Conservation (phyloP, 106 monocot species). For the Platanthera guangdongensis region DNA sequence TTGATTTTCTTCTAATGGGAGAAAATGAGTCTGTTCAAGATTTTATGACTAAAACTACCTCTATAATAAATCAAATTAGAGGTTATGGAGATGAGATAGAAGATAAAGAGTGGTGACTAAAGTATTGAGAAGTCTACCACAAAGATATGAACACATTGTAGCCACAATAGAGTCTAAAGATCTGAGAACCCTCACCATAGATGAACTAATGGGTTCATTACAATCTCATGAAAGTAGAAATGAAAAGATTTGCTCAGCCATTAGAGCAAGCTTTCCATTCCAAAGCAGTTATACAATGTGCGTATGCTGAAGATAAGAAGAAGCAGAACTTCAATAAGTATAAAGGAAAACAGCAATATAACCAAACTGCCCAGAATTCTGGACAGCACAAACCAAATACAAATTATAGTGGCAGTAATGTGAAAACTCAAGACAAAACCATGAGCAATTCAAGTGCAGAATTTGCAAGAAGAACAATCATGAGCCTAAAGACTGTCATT, state of each 20-base stretch:
- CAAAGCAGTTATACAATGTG: no score
- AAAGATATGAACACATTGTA: background rate
- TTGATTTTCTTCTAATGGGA: background rate
- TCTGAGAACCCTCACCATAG: background rate
- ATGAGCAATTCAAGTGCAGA: no score
- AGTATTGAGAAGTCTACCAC: background rate
- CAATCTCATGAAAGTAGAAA: background rate
- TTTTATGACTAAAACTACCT: background rate
- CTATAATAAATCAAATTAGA: slow-evolving; percentile 2
- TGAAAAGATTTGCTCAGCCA: background rate
- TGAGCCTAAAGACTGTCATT: no score
- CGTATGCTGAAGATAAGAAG: no score
- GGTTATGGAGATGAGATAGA: background rate
- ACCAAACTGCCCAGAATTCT: no score
- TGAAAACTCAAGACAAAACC: no score
- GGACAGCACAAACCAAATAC: no score
- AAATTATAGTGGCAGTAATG: no score
- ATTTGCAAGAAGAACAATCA: no score
- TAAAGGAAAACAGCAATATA: no score
- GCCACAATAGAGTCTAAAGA: slow-evolving; percentile 5
- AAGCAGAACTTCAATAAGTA: no score
- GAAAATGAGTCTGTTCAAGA: background rate
- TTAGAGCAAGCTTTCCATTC: no score
- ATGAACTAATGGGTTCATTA: slow-evolving; percentile 7
- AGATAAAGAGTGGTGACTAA: background rate